Conservation (phyloP, 75 land plant species). For the Azolla pinnata region DNA sequence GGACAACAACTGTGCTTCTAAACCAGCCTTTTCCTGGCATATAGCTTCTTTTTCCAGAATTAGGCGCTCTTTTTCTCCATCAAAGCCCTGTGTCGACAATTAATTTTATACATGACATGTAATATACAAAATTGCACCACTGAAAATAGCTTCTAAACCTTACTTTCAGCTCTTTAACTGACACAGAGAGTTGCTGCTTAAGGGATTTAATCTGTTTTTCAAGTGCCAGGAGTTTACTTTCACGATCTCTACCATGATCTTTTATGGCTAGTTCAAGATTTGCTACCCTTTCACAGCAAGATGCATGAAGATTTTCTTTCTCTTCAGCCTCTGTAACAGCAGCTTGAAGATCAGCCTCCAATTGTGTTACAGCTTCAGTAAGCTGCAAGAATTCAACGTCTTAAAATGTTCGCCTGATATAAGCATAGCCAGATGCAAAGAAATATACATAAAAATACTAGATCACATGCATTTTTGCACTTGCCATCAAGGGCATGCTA, state of each 20-base stretch:
- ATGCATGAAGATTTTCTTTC: constrained; percentile 37
- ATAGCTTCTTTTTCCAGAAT: constrained; percentile 84
- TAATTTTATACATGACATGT: too few species aligned
- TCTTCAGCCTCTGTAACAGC: constrained; percentile 36
- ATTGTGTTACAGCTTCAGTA: constrained; percentile 50
- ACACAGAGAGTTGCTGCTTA: constrained; percentile 54
- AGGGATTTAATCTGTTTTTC: constrained; percentile 60
- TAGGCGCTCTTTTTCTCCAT: constrained; percentile 72
- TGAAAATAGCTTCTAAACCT: neutral
- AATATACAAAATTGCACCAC: constrained; percentile 2
- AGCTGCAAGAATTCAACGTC: too few species aligned
- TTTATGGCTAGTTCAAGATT: constrained; percentile 49
- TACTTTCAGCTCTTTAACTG: constrained; percentile 74
- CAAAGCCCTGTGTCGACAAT: constrained; percentile 83
- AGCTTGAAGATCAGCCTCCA: constrained; percentile 66
- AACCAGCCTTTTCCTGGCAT: constrained; percentile 44
- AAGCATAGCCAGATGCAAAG: too few species aligned
- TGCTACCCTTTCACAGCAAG: constrained; percentile 33
- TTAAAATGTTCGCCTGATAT: too few species aligned
- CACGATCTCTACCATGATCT: constrained; percentile 56
- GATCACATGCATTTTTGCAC: too few species aligned
- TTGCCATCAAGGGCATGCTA: too few species aligned
- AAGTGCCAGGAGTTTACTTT: constrained; percentile 43
- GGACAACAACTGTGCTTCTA: constrained; percentile 46
- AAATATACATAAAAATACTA: too few species aligned